Conservation (phyloP, 1,139 yeast genomes). For the Debaryomyces fabryi region DNA sequence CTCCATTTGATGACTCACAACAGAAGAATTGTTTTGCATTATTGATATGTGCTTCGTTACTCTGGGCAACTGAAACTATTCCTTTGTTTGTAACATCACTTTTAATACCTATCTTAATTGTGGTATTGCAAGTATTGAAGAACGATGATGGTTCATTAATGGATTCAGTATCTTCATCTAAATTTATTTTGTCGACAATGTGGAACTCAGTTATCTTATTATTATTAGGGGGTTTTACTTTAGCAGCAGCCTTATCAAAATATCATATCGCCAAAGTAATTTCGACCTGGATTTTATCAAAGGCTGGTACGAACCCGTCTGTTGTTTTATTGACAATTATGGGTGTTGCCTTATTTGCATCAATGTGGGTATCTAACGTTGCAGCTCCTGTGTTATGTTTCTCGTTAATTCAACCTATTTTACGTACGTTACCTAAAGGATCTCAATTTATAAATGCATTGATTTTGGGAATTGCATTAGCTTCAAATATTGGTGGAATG, state of each 20-base stretch:
- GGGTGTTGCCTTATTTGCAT: constrained; percentile 67
- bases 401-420: constrained; percentile 64
- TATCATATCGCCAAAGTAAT: constrained; percentile 69
- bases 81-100: constrained; percentile 71
- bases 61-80: constrained; percentile 76
- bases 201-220: constrained; percentile 77
- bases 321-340: constrained; percentile 63
- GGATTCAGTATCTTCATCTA: constrained; percentile 57
- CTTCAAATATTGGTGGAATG: constrained; percentile 78
- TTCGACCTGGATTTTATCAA: constrained; percentile 64
- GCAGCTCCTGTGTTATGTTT: constrained; percentile 79
- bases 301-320: constrained; percentile 70
- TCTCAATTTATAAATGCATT: constrained; percentile 65
- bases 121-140: constrained; percentile 56
- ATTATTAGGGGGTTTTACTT: constrained; percentile 70
- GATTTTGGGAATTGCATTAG: constrained; percentile 70
- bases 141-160: constrained; percentile 57
- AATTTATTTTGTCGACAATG: constrained; percentile 60
- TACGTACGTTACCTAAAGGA: constrained; percentile 63
- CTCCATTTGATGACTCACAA: constrained; percentile 60
- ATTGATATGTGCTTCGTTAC: constrained; percentile 65
- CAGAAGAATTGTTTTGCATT: constrained; percentile 71
- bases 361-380: constrained; percentile 81
- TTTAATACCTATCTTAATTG: constrained; percentile 62
- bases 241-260: constrained; percentile 73